Percentiles rank a stretch among this genome's conserved stretches.
Conservation (phyloP, 1,139 yeast species). For the Lipomyces yarrowii region DNA sequence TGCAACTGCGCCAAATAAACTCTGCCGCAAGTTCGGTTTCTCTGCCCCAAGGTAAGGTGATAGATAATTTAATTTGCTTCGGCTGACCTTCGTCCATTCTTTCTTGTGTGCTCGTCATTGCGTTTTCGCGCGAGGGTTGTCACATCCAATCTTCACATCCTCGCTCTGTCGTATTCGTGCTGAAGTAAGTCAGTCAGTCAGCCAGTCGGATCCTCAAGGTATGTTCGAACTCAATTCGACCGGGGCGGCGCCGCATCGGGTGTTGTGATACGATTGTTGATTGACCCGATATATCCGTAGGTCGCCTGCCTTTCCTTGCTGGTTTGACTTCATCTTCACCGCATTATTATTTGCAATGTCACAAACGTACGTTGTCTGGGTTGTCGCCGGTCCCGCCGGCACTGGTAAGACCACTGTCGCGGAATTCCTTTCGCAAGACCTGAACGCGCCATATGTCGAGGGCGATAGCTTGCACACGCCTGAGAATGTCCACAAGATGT, state of each 20-base stretch:
- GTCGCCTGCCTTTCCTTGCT: neutral
- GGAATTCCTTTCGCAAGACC: constrained; percentile 49
- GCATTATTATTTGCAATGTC: constrained; percentile 10
- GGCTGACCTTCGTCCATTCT: neutral
- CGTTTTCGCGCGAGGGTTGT: neutral
- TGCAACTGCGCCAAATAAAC: neutral
- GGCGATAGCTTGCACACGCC: constrained; percentile 60
- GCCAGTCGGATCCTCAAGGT: neutral
- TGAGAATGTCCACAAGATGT: constrained; percentile 77
- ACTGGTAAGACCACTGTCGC: constrained; percentile 89
- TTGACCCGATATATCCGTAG: neutral
- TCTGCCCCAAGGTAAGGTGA: neutral
- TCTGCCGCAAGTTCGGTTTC: neutral
- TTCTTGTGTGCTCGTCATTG: neutral
- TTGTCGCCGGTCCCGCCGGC: constrained; percentile 77
- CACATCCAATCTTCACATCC: neutral
- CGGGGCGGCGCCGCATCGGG: neutral
- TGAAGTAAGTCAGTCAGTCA: neutral
- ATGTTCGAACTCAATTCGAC: neutral
- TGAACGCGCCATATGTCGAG: constrained; percentile 65
- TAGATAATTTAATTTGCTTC: neutral
- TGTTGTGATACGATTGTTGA: neutral
- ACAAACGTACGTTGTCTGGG: constrained; percentile 19
- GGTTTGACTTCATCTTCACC: neutral
- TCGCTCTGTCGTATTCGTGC: neutral